A percentile compares a stretch with the other conserved stretches of the same genome.
These are phyloP conservation scores for Aureobasidium sp. DNA, from an alignment of 2,329 filamentous ascomycete genomes.

Conservation along the genomic window DNA sequence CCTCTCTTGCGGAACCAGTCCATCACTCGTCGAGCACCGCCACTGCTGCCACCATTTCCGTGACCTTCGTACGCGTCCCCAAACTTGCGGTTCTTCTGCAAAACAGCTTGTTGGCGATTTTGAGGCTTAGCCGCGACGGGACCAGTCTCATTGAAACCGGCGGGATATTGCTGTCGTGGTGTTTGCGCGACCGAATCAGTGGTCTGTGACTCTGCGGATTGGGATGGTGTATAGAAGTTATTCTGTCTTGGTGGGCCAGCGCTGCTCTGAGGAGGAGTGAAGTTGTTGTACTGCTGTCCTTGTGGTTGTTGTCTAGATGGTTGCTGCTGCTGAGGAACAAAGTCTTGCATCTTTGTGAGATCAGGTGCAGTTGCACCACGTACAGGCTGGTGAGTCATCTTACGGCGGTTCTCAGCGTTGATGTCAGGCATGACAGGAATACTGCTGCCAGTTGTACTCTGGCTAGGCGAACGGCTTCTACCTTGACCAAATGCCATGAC, in stretches of 20 bases:
- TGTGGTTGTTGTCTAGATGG: conserved; percentile 9
- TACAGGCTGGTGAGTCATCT: conserved; percentile 18
- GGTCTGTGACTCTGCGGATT: conserved; percentile 29
- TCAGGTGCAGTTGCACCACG: conserved; percentile 19
- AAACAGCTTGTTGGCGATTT: conserved; percentile 32
- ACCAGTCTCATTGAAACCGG: conserved; percentile 26
- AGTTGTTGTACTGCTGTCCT: conserved; percentile 5
- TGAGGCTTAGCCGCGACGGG: conserved; percentile 28
- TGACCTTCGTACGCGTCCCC: conserved; percentile 80
- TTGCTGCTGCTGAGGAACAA: conserved; percentile 13
- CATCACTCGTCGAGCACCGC: conserved; percentile 88
- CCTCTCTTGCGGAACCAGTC: conserved; percentile 91
- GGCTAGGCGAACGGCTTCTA: conserved; percentile 35
- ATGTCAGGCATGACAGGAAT: conserved; percentile 36
- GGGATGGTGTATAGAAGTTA: conserved; percentile 13
- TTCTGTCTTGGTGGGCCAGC: conserved; percentile 9
- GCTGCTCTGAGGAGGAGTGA: conserved; percentile 2
- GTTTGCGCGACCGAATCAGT: conserved; percentile 16
- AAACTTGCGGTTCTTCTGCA: conserved; percentile 81
- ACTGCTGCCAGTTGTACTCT: conserved; percentile 33
- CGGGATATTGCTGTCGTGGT: conserved; percentile 31
- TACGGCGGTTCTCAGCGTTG: conserved; percentile 14
- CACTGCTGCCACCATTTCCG: conserved; percentile 68
- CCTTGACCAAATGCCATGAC: conserved; percentile 36
- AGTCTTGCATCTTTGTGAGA: conserved; percentile 10